Base-by-base conservation (phyloP, 1,284 basidiomycete species). In the Apiotrichum siamense region DNA sequence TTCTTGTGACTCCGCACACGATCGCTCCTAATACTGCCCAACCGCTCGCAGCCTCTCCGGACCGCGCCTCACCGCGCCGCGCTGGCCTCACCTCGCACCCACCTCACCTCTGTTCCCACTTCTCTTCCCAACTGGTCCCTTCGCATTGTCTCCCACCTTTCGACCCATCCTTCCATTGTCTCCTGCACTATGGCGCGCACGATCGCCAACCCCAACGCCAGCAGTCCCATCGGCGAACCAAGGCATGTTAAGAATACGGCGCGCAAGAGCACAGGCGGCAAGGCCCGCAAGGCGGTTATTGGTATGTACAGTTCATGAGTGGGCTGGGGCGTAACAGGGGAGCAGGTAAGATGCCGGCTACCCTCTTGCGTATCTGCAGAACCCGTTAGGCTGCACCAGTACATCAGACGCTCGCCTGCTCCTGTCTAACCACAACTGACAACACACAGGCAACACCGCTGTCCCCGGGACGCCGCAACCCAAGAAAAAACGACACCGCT, bases 401-500 rank as follows among this genome's bases (percentile, higher is more conserved):
- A n/a, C n/a, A n/a, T n/a, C n/a, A n/a, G n/a, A n/a, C n/a, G n/a
- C n/a, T n/a, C 29, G 15, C 29, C 29, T 31, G 29, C 29, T 31
- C n/a, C n/a, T n/a, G n/a, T n/a, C n/a, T n/a, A n/a, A n/a, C n/a
- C n/a, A n/a, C n/a, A n/a, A 50, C 41, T 35, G 15, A 31, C 11
- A 25, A 27, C 24, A 29, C 25, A n/a, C 32, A 24, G 38, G 31
- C 29, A 33, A 10, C 32, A 15, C 21, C n/a, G n/a, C n/a, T n/a
- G n/a, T n/a, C n/a, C n/a, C n/a, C n/a, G n/a, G 5, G 11, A 23
- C 39, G 1, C 26, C 40, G n/a, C 26, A 32, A 7, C 41, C 44
- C 9, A 26, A 23, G 38, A 24, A 32, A 11, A 29, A 36, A 12
- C 37, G 20, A 20, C 59, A 85, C 40, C 69, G 78, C 13, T 96